These are phyloP conservation scores for Fistulinella prunicolor DNA, from an alignment of 768 basidiomycete genomes.

Conservation along the genomic window DNA sequence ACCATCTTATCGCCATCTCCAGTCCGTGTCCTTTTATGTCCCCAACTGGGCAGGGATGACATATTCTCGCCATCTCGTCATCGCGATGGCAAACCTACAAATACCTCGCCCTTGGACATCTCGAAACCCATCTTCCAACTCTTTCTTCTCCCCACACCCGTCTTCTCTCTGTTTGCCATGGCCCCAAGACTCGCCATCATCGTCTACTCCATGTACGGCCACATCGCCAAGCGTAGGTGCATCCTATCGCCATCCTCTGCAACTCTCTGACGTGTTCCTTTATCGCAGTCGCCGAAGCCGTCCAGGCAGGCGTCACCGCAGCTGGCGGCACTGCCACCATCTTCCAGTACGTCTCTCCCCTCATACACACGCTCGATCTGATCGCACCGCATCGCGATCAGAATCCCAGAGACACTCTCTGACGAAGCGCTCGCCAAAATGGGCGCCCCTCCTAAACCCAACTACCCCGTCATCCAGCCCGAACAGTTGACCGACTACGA, in stretches of 20 bases:
- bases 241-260: neutral
- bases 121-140: neutral
- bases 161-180: conserved; percentile 26
- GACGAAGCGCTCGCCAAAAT: conserved; percentile 63
- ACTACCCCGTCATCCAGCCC: conserved; percentile 39
- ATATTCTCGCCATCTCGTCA: neutral
- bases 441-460: conserved; percentile 65
- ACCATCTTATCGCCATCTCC: neutral
- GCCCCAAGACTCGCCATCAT: conserved; percentile 58
- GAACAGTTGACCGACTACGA: conserved; percentile 22
- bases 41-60: conserved; percentile 8
- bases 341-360: conserved; percentile 48
- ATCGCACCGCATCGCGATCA: conserved; percentile 24
- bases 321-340: conserved; percentile 53
- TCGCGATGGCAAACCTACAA: conserved; percentile 3
- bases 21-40: conserved; percentile 8
- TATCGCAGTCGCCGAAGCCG: conserved; percentile 59
- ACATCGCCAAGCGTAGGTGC: conserved; percentile 61
- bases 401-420: conserved; percentile 77
- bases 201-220: conserved; percentile 74
- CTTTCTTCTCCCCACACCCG: neutral
- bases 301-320: conserved; percentile 41
- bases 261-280: conserved; percentile 1
- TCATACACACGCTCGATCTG: neutral
- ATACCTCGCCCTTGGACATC: conserved; percentile 3